Conservation (phyloP, 208 protist species). For the Strigomonas culicis region DNA sequence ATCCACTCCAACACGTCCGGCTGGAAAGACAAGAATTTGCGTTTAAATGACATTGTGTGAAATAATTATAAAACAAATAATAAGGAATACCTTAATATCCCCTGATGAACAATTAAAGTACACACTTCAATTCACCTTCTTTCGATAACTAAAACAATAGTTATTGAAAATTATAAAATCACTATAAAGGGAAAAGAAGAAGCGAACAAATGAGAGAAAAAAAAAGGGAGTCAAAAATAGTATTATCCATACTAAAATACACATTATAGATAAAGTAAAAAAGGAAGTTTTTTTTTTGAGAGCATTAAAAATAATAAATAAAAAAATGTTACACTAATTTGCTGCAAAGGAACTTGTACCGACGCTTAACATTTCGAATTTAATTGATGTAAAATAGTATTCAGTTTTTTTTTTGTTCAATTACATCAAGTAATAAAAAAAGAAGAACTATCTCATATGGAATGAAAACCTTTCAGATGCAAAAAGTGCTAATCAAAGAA, state of each 20-base stretch:
- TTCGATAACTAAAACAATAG: neutral
- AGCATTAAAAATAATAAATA: too few species aligned
- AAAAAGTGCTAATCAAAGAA: too few species aligned
- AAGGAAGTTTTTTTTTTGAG: too few species aligned
- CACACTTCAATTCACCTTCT: too few species aligned
- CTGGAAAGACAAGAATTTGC: constrained; percentile 22
- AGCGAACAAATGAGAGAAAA: constrained; percentile 14
- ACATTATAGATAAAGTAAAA: neutral
- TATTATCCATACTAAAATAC: neutral
- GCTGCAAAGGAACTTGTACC: too few species aligned
- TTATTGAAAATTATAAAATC: neutral
- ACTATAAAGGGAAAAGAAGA: constrained; percentile 1
- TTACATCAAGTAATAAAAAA: too few species aligned
- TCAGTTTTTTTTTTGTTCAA: too few species aligned
- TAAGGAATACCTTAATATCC: too few species aligned
- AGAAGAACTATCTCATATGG: too few species aligned
- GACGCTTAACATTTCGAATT: too few species aligned
- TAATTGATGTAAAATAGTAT: neutral
- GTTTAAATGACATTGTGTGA: constrained; percentile 3
- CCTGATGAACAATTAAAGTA: neutral
- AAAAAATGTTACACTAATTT: too few species aligned
- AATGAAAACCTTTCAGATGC: too few species aligned
- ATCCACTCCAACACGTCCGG: constrained; percentile 75
- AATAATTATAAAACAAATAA: constrained; percentile 1
- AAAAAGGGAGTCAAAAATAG: constrained; percentile 1